phyloP scores from a whole-genome alignment of 1,284 basidiomycete species.

The Ceratobasidium sp. region DNA sequence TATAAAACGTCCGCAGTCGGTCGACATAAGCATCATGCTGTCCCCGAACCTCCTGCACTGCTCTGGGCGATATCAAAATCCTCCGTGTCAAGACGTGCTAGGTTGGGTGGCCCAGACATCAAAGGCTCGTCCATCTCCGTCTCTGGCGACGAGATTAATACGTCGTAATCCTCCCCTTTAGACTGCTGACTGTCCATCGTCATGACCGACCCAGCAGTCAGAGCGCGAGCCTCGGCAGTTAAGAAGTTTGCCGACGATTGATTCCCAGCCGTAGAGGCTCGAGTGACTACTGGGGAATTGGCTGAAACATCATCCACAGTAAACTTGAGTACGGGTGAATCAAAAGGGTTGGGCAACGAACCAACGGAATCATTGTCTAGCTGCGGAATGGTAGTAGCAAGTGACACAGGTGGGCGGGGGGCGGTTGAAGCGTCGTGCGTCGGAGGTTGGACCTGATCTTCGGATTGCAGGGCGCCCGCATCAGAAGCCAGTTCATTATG shows the following conservation, averaged over 20 bases:
- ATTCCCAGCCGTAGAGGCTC: background rate
- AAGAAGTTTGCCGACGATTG: constrained; percentile 26
- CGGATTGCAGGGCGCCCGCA: background rate
- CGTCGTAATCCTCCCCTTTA: constrained; percentile 21
- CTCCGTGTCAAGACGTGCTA: constrained; percentile 27
- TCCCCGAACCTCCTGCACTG: background rate
- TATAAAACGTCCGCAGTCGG: background rate
- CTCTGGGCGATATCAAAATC: constrained; percentile 9
- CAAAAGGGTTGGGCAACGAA: constrained; percentile 18
- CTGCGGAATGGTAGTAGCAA: background rate
- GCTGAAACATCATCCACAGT: constrained; percentile 12
- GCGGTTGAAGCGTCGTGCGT: background rate
- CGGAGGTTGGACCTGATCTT: background rate
- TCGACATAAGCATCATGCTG: background rate
- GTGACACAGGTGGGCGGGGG: background rate
- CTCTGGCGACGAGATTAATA: constrained; percentile 30
- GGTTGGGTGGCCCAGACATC: constrained; percentile 29
- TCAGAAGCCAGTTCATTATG: background rate
- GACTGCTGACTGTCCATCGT: constrained; percentile 23
- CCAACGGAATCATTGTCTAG: constrained; percentile 1
- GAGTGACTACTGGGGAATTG: background rate
- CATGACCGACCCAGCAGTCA: constrained; percentile 7
- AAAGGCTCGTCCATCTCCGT: constrained; percentile 36
- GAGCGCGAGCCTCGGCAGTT: constrained; percentile 17
- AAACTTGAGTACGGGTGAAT: constrained; percentile 3